Conservation (phyloP, 768 basidiomycete species). For the Trichaptum fuscoviolaceum region DNA sequence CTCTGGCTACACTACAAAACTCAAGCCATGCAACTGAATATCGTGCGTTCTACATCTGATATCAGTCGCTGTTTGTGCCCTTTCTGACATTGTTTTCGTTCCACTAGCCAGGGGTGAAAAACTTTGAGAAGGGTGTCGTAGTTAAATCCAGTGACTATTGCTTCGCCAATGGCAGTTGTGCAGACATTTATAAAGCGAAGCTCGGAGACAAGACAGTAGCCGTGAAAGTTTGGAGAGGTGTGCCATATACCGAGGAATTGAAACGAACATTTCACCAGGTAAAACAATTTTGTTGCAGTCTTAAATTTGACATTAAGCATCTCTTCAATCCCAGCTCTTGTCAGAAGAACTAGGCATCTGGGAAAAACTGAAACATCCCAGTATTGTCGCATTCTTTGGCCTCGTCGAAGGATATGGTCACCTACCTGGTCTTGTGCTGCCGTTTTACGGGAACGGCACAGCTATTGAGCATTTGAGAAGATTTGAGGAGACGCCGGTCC, state of each 20-base stretch:
- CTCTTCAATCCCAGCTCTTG: constrained; percentile 12
- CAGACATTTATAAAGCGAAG: not conserved
- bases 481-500: not conserved
- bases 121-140: not conserved
- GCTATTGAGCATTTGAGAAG: constrained; percentile 18
- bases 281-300: constrained; percentile 13
- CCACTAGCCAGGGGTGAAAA: not conserved
- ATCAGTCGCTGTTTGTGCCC: not conserved
- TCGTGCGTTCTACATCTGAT: not conserved
- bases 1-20: too few relatives aligned
- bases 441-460: constrained; percentile 20
- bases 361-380: constrained; percentile 16
- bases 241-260: constrained; percentile 5
- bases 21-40: not conserved
- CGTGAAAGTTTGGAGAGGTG: not conserved
- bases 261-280: constrained; percentile 16
- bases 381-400: constrained; percentile 19
- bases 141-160: not conserved
- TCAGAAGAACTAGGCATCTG: constrained; percentile 6
- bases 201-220: not conserved
- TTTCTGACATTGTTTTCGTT: not conserved
- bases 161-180: not conserved
- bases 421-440: constrained; percentile 23
- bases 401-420: constrained; percentile 14
- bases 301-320: constrained; percentile 7